Base-by-base conservation (phyloP, 176 grass and related monocot species). In the Raddia distichophylla region DNA sequence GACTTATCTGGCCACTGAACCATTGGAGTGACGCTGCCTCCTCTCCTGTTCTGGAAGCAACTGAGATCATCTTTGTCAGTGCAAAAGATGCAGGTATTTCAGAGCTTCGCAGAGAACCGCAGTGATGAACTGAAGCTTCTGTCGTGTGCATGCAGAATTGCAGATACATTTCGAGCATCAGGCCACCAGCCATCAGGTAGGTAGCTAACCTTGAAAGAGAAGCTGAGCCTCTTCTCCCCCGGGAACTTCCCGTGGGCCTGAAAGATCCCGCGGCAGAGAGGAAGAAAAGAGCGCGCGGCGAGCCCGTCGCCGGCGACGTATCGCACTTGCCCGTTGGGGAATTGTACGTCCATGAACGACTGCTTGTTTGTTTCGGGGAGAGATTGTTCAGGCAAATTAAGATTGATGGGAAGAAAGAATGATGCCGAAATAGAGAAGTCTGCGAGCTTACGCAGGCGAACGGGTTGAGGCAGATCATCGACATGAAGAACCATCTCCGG, bases 271-370 rank as follows among this genome's bases (percentile, higher is more conserved):
- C 69, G 82, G 16, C 65, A 52, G 4, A 90, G 1, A 11, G 91
- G 91, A 0, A 90, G 33, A 43, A 93, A 93, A 12, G 82, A 82
- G 0, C 85, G 75, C 1, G 87, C 35, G 1, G 69, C 90, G 63
- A 93, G 78, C 10, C 91, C 87, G 10, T 90, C 91, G 8, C 87
- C 78, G 2, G 87, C 87, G 0, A 93, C 78, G 18, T 93, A 93
- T 8, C 82, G 71, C 4, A 93, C 62, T 75, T 93, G 91, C 13
- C 91, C 91, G 5, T 93, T 93, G 7, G 91, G 87, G 43, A 90
- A 93, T 64, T 87, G 91, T 78, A 93, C 60, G 64, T 93, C 91
- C 91, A 93, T 76, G 37, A 93, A 90, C 8, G 91, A 90, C 91
- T 93, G 86, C 1, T n/a, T n/a, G n/a, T n/a, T 43, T 19, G 4